Evolutionary conservation across 306 rosid genomes (phyloP), one percentile per base, ranked within the genome.

Genomic region (Myrica gale): DNA sequence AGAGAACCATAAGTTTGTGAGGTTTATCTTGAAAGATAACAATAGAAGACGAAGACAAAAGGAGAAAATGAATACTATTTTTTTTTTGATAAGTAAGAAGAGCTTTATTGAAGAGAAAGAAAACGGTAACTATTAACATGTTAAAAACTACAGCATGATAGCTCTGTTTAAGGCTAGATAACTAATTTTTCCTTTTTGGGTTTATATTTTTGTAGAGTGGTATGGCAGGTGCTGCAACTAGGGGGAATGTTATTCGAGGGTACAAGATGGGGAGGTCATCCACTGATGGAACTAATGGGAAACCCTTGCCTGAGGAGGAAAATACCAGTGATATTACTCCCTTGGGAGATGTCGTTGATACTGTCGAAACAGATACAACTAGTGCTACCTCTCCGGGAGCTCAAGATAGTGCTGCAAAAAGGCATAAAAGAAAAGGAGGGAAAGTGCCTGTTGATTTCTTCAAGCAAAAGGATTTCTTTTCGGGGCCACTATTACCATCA

Each of bases 401-500:
- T 46, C 73, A 9, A 43, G 79, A 76, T 50, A 74, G 79, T 79
- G 80, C 76, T 37, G 74, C 69, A 5, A 73, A 84, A 76, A 80
- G 62, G 48, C 74, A 51, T 74, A 71, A 63, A 45, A 76, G 61
- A 48, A 76, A 74, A 60, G 57, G 19, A 7, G 74, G 54, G 45
- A 71, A 72, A 42, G 84, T 73, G 60, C 70, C 77, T 75, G n/a
- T 1, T 79, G 81, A 78, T 74, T 78, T 87, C 43, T 48, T 74
- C 44, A 65, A 67, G 79, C 88, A 81, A 78, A 88, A 32, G 70
- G 54, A 42, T 55, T 54, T 67, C 13, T 84, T 77, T 44, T 58
- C 89, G 1, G 93, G 93, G 71, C 81, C 89, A 71, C 73, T 92
- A 74, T 75, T 90, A 76, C 98, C 98, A 71, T 84, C 90, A 21